These are phyloP conservation scores for Thinopyrum elongatum DNA, from an alignment of 176 grass and related monocot species.

Conservation along the genomic window DNA sequence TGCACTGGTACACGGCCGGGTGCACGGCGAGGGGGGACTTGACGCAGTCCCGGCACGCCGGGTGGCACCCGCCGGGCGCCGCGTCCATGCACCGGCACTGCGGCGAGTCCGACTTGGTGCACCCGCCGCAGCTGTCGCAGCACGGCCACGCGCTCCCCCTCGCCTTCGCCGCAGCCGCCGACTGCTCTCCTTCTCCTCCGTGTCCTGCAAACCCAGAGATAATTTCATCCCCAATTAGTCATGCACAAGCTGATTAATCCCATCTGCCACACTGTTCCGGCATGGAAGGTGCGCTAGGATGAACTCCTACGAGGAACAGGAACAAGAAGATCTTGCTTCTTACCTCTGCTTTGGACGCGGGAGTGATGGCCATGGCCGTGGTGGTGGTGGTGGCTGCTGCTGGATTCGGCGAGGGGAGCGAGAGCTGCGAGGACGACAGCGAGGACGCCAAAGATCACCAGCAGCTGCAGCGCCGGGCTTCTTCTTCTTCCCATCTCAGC, in stretches of 20 bases:
- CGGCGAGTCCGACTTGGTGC: slow-evolving; percentile 52
- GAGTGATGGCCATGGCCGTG: neutral
- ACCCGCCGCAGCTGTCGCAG: slow-evolving; percentile 73
- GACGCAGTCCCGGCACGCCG: slow-evolving; percentile 78
- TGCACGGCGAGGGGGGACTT: slow-evolving; percentile 51
- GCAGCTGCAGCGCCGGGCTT: neutral
- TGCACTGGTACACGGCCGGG: slow-evolving; percentile 75
- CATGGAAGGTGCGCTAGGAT: neutral
- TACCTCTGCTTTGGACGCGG: slow-evolving; percentile 36
- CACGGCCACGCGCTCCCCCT: slow-evolving; percentile 45
- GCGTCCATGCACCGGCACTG: slow-evolving; percentile 69
- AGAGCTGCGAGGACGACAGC: slow-evolving; percentile 1
- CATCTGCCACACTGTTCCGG: neutral
- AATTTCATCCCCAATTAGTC: neutral
- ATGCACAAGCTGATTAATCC: neutral
- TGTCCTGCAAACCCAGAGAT: slow-evolving; percentile 12
- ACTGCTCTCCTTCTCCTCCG: neutral
- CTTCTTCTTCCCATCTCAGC: slow-evolving; percentile 1
- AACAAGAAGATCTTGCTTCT: neutral
- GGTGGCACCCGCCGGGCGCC: slow-evolving; percentile 55
- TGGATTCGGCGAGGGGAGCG: slow-evolving; percentile 21
- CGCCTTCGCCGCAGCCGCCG: neutral
- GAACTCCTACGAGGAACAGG: neutral
- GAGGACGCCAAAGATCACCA: slow-evolving; percentile 17
- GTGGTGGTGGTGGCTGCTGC: slow-evolving; percentile 34